phyloP scores from a whole-genome alignment of 495 filamentous ascomycete genomes.

The Aspergillus coremiiformis region DNA sequence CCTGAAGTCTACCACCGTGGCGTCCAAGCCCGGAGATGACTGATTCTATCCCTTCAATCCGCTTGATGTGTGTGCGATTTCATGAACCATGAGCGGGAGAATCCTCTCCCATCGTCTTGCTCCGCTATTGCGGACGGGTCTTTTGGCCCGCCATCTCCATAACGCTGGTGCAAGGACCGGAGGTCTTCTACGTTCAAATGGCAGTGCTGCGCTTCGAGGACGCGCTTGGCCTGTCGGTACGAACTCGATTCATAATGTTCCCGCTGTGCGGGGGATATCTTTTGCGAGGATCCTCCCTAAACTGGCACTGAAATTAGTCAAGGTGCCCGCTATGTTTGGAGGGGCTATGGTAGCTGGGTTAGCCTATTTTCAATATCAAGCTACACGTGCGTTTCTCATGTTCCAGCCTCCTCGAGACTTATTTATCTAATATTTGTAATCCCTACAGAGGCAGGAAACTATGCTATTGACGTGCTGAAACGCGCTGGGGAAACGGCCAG shows the following conservation, averaged over 20 bases:
- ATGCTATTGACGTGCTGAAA: slow-evolving; percentile 72
- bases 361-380: slow-evolving; percentile 94
- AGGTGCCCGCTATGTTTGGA: slow-evolving; percentile 85
- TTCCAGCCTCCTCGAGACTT: neutral
- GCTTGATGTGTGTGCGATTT: slow-evolving; percentile 32
- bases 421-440: slow-evolving; percentile 19
- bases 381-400: slow-evolving; percentile 60
- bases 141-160: slow-evolving; percentile 58
- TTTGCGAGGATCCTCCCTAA: slow-evolving; percentile 83
- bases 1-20: slow-evolving; percentile 6
- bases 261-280: slow-evolving; percentile 76
- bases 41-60: slow-evolving; percentile 4
- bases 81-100: slow-evolving; percentile 68
- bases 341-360: slow-evolving; percentile 77
- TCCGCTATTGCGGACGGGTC: slow-evolving; percentile 54
- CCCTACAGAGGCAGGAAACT: slow-evolving; percentile 73
- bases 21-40: slow-evolving; percentile 19
- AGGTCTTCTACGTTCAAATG: slow-evolving; percentile 60
- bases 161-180: slow-evolving; percentile 54
- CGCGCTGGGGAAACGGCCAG: slow-evolving; percentile 62
- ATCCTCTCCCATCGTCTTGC: slow-evolving; percentile 66
- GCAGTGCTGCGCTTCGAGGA: slow-evolving; percentile 50
- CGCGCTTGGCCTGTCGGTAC: slow-evolving; percentile 67
- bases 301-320: slow-evolving; percentile 76
- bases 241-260: slow-evolving; percentile 70